Evolutionary conservation across 257 asterid species (phyloP).

Genomic region (Euphrasia confusa): DNA sequence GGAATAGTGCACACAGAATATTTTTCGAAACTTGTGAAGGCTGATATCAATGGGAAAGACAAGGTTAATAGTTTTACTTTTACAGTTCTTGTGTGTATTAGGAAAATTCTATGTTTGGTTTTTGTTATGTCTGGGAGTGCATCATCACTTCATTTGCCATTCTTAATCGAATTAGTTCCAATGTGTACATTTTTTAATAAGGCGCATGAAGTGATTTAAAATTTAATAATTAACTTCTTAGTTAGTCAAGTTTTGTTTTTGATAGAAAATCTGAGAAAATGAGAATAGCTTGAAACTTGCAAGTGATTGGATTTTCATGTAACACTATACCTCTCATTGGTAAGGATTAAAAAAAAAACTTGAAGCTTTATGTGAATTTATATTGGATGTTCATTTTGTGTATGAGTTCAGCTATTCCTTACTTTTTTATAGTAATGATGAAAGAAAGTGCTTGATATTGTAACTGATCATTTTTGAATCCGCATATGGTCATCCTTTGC

Average conservation of each 20-base stretch:
- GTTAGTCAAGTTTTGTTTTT: not conserved
- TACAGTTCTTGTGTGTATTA: not conserved
- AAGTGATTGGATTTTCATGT: not conserved
- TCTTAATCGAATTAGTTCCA: constrained; percentile 6
- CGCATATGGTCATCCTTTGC: not conserved
- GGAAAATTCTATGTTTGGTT: not conserved
- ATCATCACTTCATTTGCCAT: constrained; percentile 10
- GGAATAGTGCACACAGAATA: constrained; percentile 77
- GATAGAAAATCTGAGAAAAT: not conserved
- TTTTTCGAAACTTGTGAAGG: constrained; percentile 93
- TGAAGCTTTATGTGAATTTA: constrained; percentile 1
- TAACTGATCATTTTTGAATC: not conserved
- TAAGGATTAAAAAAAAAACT: not conserved
- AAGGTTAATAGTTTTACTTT: constrained; percentile 44
- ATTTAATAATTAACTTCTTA: constrained; percentile 1
- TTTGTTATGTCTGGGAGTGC: constrained; percentile 15
- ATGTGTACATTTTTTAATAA: constrained; percentile 7
- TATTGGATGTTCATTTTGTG: constrained; percentile 6
- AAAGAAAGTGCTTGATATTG: no score
- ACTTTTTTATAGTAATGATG: not conserved
- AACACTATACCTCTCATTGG: constrained; percentile 1
- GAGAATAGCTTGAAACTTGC: not conserved
- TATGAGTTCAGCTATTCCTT: constrained; percentile 9
- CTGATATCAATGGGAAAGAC: constrained; percentile 91
- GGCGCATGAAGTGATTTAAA: constrained; percentile 4